Base-by-base conservation (phyloP, 768 basidiomycete species). In the Leccinum boreale region DNA sequence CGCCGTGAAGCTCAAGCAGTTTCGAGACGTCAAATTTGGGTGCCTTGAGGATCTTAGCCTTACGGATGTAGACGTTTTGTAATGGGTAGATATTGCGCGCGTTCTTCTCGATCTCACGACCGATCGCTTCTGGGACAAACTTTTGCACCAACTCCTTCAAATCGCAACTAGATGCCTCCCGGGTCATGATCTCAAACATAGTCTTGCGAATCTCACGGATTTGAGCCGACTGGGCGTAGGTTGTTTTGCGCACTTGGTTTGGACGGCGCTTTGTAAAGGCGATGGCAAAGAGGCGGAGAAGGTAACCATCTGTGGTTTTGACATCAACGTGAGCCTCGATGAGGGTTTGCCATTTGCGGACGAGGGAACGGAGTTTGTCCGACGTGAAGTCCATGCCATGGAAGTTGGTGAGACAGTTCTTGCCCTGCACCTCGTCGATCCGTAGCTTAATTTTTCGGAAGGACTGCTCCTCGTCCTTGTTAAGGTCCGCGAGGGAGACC, bases 361-460 rank as follows among this genome's bases (percentile, higher is more conserved):
- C 97, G 71, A 99, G 94, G 52, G 97, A 98, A 57, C 97, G 94
- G 65, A 98, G 89, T 79, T 98, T 98, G 87, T 99, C 97, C 58
- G 96, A 97, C 61, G 97, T 98, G 81, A 99, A 98, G 81, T 96
- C 93, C 96, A 99, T 98, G 75, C 97, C 97, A 78, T 96, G 91
- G 92, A 99, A 99, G 79, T 95, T 96, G 75, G 97, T 98, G 56
- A 98, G 84, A 83, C 94, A 97, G 83, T 94, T 97, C 83, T 95
- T 96, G 80, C 97, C 97, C 79, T 97, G 90, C 59, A 93, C 82
- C 70, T 94, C 92, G 73, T 98, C 95, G 70, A 98, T 84, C 71
- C 94, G 92, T 75, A 99, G 87, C 81, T 95, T 94, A 75, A 99
- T 95, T 85, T 99, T 98, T 73, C 97, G 88, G 92, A 95, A 99